phyloP scores from a whole-genome alignment of 2,329 filamentous ascomycete species.

The Purpureocillium takamizusanense region DNA sequence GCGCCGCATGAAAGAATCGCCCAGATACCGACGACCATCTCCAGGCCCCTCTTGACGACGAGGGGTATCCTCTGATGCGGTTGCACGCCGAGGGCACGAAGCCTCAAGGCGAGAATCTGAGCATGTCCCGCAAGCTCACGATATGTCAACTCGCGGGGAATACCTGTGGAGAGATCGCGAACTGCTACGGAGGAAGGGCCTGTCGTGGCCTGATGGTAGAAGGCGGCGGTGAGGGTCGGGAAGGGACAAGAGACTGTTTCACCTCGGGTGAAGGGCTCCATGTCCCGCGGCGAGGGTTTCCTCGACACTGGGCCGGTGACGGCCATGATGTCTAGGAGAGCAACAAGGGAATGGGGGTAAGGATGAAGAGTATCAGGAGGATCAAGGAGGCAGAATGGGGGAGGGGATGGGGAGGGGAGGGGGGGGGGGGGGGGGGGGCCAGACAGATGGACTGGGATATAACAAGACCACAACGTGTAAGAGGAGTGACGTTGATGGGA shows the following conservation, averaged over 20 bases:
- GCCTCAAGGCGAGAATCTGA: constrained; percentile 30
- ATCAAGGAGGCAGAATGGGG: not conserved
- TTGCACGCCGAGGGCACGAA: constrained; percentile 28
- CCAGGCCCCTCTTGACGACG: constrained; percentile 43
- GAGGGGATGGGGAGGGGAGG: too few species aligned
- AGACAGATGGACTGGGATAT: too few species aligned
- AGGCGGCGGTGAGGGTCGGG: constrained; percentile 27
- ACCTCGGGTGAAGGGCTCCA: constrained; percentile 5
- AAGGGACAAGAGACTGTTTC: constrained; percentile 20
- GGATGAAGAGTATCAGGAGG: not conserved
- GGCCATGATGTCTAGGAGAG: not conserved
- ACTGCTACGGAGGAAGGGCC: constrained; percentile 29
- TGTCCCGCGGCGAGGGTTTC: constrained; percentile 4
- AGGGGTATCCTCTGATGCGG: constrained; percentile 41
- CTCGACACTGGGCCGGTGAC: constrained; percentile 1
- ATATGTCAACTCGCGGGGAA: constrained; percentile 30
- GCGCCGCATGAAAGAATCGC: constrained; percentile 47
- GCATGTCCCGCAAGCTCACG: constrained; percentile 30
- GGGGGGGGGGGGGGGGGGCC: too few species aligned
- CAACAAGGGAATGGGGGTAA: not conserved
- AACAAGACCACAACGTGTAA: not conserved
- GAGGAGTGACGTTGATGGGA: too few species aligned
- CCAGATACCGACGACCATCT: constrained; percentile 49
- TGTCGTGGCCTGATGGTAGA: constrained; percentile 25
- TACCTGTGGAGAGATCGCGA: constrained; percentile 21